phyloP scores from a whole-genome alignment of 495 filamentous ascomycete species.

The Astrothelium macrocarpum region DNA sequence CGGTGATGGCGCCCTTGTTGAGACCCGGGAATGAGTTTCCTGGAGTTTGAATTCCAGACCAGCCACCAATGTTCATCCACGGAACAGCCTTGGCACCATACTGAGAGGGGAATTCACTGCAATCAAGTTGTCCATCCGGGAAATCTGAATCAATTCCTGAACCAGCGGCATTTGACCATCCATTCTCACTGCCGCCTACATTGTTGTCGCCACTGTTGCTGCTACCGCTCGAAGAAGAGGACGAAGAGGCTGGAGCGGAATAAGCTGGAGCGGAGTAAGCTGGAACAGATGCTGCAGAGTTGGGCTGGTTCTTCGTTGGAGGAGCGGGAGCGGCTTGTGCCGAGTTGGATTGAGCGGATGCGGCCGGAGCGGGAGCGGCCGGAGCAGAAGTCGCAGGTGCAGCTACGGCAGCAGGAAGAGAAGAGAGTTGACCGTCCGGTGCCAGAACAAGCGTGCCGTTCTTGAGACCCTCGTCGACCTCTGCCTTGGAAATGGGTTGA shows the following conservation, averaged over 20 bases:
- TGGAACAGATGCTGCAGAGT: neutral
- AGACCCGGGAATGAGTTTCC: conserved; percentile 29
- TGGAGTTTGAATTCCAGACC: conserved; percentile 67
- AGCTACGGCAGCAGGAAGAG: conserved; percentile 9
- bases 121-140: conserved; percentile 65
- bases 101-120: conserved; percentile 62
- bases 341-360: neutral
- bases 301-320: neutral
- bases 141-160: conserved; percentile 56
- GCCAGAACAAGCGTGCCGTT: conserved; percentile 32
- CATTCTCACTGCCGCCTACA: neutral
- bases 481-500: conserved; percentile 27
- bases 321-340: neutral
- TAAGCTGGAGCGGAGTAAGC: neutral
- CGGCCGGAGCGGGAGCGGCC: neutral
- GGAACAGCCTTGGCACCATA: conserved; percentile 69
- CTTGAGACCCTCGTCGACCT: conserved; percentile 28
- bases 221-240: conserved; percentile 4
- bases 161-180: conserved; percentile 11
- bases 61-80: conserved; percentile 63
- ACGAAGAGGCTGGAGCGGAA: conserved; percentile 2
- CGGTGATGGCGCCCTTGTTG: conserved; percentile 27
- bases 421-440: conserved; percentile 15
- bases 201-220: conserved; percentile 4
- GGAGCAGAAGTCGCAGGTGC: conserved; percentile 5